A percentile compares a stretch with the other conserved stretches of the same genome.
These are phyloP conservation scores for Yamadazyma friedrichii DNA, from an alignment of 1,139 yeast genomes.

Conservation along the genomic window DNA sequence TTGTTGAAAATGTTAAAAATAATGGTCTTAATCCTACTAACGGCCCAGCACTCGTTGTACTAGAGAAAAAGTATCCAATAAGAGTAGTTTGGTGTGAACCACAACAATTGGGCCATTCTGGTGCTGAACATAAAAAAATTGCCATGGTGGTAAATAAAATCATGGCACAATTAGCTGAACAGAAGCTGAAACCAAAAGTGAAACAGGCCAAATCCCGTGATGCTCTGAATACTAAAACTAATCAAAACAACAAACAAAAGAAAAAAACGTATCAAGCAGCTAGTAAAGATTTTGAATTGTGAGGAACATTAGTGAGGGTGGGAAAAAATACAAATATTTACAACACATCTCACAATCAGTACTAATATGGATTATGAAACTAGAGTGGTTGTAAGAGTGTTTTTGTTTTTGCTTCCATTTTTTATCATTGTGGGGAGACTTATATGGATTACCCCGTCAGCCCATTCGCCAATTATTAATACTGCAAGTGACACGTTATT, in stretches of 20 bases:
- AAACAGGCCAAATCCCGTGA: not conserved
- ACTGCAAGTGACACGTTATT: not conserved
- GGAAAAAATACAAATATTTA: not conserved
- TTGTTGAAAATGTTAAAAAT: slow-evolving; percentile 41
- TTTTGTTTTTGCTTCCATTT: slow-evolving; percentile 24
- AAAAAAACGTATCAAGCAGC: slow-evolving; percentile 1
- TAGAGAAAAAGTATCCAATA: slow-evolving; percentile 43
- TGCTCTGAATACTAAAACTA: not conserved
- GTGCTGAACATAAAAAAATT: slow-evolving; percentile 50
- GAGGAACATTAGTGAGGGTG: too few species aligned
- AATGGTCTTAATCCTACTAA: slow-evolving; percentile 21
- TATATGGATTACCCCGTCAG: slow-evolving; percentile 29
- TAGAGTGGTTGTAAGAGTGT: slow-evolving; percentile 21
- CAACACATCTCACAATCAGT: not conserved
- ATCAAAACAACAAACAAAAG: not conserved
- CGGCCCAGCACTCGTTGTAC: slow-evolving; percentile 36
- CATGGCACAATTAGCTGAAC: slow-evolving; percentile 52
- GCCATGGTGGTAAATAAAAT: slow-evolving; percentile 57
- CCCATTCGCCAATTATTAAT: slow-evolving; percentile 10
- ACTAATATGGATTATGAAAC: slow-evolving; percentile 34
- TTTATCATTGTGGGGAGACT: slow-evolving; percentile 25
- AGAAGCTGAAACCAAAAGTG: slow-evolving; percentile 11
- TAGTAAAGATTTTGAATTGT: slow-evolving; percentile 4
- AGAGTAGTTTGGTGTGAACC: slow-evolving; percentile 69
- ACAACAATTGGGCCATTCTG: slow-evolving; percentile 44